A percentile compares a stretch with the other conserved stretches of the same genome.
Conservation (phyloP, 176 grass and related monocot genomes). For the Zizania latifolia region DNA sequence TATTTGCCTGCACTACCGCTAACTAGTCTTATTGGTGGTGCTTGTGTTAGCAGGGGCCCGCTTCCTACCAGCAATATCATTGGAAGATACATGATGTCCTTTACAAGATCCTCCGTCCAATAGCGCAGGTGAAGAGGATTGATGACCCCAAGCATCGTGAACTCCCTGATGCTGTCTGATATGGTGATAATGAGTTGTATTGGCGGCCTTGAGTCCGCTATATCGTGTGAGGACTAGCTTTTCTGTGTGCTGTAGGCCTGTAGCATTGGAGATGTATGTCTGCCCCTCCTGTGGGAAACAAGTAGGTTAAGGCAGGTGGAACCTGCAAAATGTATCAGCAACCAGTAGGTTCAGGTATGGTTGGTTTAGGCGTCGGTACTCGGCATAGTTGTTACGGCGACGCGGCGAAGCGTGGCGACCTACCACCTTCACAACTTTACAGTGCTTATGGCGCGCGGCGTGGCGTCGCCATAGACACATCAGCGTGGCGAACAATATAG, state of each 20-base stretch:
- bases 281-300: not conserved
- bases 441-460: too few relatives aligned
- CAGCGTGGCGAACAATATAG: too few relatives aligned
- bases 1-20: not conserved
- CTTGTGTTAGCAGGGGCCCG: constrained; percentile 42
- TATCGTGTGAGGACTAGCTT: not conserved
- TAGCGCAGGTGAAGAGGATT: constrained; percentile 11
- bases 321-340: constrained; percentile 12
- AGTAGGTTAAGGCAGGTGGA: not conserved
- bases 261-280: not conserved
- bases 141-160: not conserved
- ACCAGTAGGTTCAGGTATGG: not conserved
- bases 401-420: too few relatives aligned
- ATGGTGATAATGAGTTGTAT: not conserved
- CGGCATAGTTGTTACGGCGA: too few relatives aligned
- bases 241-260: not conserved
- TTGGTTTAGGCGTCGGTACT: not conserved
- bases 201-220: not conserved
- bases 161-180: not conserved
- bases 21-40: not conserved
- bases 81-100: constrained; percentile 49
- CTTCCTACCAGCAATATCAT: constrained; percentile 41
- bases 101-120: constrained; percentile 42
- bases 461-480: too few relatives aligned
- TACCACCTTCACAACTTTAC: too few relatives aligned